Evolutionary conservation across 805 yeast species (phyloP).

Genomic region (Teunomyces aglyptinius): DNA sequence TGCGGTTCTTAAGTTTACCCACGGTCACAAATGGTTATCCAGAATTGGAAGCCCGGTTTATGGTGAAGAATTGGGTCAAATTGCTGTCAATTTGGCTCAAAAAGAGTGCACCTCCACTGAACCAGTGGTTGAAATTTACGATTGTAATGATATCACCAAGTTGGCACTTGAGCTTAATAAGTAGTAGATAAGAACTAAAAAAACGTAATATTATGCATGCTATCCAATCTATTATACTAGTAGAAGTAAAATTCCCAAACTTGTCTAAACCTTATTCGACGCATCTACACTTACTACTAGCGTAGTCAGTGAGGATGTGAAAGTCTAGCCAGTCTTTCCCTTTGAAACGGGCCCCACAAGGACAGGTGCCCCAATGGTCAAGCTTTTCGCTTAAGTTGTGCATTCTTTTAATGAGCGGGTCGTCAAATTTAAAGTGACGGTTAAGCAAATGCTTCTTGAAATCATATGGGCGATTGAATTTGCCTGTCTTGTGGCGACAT

Average conservation of each 20-base stretch:
- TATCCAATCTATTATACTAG: conserved; percentile 1
- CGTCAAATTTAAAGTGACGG: conserved; percentile 56
- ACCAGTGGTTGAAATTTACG: conserved; percentile 22
- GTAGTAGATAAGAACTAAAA: background rate
- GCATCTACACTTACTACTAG: conserved; percentile 7
- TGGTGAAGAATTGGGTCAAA: conserved; percentile 65
- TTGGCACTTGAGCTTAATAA: conserved; percentile 13
- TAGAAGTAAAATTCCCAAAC: background rate
- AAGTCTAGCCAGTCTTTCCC: conserved; percentile 37
- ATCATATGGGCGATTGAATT: conserved; percentile 67
- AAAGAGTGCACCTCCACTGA: conserved; percentile 6
- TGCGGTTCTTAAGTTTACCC: conserved; percentile 27
- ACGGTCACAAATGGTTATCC: conserved; percentile 13
- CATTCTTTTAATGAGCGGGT: conserved; percentile 39
- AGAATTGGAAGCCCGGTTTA: conserved; percentile 41
- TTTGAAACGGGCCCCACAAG: conserved; percentile 33
- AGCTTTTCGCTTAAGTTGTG: conserved; percentile 56
- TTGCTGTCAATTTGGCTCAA: conserved; percentile 36
- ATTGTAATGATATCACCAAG: conserved; percentile 17
- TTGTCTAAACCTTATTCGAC: conserved; percentile 4
- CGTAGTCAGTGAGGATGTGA: conserved; percentile 31
- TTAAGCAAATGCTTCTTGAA: conserved; percentile 64
- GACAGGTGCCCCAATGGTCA: conserved; percentile 50
- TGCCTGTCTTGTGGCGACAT: conserved; percentile 60
- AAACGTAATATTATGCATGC: conserved; percentile 2